These are phyloP conservation scores for Gracilaria caudata DNA, from an alignment of 23 red algal genomes.

Conservation along the genomic window DNA sequence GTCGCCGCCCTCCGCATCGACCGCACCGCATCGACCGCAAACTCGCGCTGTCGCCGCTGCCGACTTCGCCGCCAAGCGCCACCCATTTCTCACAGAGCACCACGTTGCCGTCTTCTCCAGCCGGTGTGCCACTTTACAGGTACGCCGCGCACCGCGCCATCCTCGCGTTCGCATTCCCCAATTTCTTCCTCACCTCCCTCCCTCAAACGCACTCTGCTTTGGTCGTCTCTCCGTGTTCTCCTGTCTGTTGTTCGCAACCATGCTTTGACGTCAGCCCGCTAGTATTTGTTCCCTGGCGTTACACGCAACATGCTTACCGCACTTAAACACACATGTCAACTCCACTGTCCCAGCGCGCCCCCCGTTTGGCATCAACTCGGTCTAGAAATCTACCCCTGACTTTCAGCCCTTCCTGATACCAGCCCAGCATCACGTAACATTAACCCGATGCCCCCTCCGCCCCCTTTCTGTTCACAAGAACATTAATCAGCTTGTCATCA, in stretches of 20 bases:
- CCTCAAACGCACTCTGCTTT: too few species aligned
- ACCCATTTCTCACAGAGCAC: not conserved
- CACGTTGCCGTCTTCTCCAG: slow-evolving; percentile 4
- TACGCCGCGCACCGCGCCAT: not conserved
- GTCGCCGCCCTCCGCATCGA: not conserved
- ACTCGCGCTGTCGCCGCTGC: not conserved
- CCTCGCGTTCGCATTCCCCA: not conserved
- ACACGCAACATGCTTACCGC: not conserved
- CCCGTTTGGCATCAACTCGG: not conserved
- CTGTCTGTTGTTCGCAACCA: not conserved
- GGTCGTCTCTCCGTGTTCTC: not conserved
- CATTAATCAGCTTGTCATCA: not conserved
- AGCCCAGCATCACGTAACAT: too few species aligned
- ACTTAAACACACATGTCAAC: not conserved
- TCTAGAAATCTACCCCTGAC: not conserved
- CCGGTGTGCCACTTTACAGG: not conserved
- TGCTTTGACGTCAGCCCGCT: not conserved
- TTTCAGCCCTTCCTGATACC: too few species aligned
- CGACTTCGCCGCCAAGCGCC: not conserved
- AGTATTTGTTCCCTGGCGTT: not conserved
- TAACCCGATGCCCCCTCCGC: too few species aligned
- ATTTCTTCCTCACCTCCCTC: too few species aligned
- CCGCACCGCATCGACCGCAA: not conserved
- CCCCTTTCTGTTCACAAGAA: too few species aligned
- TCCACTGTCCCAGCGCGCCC: not conserved